Evolutionary conservation across 345 rosid species (phyloP).

Genomic region (Adansonia digitata): DNA sequence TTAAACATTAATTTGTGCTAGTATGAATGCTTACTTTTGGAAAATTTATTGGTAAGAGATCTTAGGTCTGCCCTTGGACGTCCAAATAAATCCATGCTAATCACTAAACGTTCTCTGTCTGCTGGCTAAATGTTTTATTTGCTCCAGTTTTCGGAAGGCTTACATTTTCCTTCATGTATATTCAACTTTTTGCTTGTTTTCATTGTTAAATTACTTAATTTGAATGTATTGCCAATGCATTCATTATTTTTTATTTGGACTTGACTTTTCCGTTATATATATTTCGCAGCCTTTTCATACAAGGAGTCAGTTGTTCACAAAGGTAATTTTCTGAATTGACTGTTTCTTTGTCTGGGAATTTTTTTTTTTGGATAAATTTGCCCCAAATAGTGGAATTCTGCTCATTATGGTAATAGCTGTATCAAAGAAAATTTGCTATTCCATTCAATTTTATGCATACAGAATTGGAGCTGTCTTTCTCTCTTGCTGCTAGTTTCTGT

Average conservation of each 20-base stretch:
- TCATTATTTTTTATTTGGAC: background rate
- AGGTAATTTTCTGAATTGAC: constrained; percentile 40
- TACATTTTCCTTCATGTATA: background rate
- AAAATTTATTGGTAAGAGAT: background rate
- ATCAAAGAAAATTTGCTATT: background rate
- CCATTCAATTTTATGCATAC: constrained; percentile 3
- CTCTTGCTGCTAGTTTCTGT: background rate
- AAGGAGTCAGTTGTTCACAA: constrained; percentile 69
- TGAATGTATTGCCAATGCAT: background rate
- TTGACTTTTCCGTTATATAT: constrained; percentile 6
- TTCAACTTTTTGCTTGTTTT: background rate
- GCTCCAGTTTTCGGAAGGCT: background rate
- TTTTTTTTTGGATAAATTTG: background rate
- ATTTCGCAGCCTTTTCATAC: constrained; percentile 79
- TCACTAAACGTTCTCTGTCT: background rate
- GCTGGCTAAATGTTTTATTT: background rate
- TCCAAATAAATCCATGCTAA: background rate
- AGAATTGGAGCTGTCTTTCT: background rate
- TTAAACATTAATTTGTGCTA: background rate
- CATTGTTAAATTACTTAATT: background rate
- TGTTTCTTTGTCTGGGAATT: background rate
- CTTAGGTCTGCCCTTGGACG: background rate
- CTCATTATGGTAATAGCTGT: background rate
- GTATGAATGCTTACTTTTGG: background rate
- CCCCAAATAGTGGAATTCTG: background rate